phyloP scores from a whole-genome alignment of 805 yeast species.

The Lachancea mirantina region DNA sequence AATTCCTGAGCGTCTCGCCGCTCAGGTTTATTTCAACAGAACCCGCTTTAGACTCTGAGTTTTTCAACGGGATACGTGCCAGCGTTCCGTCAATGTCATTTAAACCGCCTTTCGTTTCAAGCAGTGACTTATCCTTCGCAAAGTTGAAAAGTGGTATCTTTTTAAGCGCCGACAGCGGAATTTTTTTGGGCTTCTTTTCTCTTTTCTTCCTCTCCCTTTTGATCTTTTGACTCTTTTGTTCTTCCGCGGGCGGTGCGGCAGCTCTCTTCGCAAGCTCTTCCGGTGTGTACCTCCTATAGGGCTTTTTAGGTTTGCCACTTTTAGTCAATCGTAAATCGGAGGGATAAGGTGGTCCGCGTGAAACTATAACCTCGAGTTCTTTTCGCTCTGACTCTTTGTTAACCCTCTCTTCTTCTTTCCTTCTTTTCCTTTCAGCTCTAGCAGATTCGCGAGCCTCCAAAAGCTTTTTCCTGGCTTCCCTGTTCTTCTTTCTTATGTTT shows the following conservation, averaged over 20 bases:
- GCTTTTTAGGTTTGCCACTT: slow-evolving; percentile 29
- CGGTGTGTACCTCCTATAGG: slow-evolving; percentile 29
- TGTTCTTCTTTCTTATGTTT: slow-evolving; percentile 17
- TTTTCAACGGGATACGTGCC: slow-evolving; percentile 9
- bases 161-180: slow-evolving; percentile 22
- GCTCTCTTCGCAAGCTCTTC: slow-evolving; percentile 27
- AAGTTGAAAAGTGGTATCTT: slow-evolving; percentile 26
- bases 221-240: slow-evolving; percentile 15
- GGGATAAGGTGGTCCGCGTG: slow-evolving; percentile 31
- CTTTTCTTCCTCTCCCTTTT: slow-evolving; percentile 17
- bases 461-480: slow-evolving; percentile 11
- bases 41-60: background rate
- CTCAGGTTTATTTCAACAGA: too few species aligned
- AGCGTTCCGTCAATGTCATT: slow-evolving; percentile 22
- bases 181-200: slow-evolving; percentile 16
- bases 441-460: slow-evolving; percentile 7
- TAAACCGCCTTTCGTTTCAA: slow-evolving; percentile 6
- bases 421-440: slow-evolving; percentile 16
- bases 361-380: slow-evolving; percentile 26
- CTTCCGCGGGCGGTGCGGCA: slow-evolving; percentile 14
- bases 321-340: slow-evolving; percentile 25
- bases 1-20: too few species aligned
- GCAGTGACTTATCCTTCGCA: slow-evolving; percentile 9
- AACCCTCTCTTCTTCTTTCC: slow-evolving; percentile 18
- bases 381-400: slow-evolving; percentile 20